Evolutionary conservation across 768 basidiomycete species (phyloP), one percentile per base, ranked within the genome.

Genomic region (Trametes punicea): DNA sequence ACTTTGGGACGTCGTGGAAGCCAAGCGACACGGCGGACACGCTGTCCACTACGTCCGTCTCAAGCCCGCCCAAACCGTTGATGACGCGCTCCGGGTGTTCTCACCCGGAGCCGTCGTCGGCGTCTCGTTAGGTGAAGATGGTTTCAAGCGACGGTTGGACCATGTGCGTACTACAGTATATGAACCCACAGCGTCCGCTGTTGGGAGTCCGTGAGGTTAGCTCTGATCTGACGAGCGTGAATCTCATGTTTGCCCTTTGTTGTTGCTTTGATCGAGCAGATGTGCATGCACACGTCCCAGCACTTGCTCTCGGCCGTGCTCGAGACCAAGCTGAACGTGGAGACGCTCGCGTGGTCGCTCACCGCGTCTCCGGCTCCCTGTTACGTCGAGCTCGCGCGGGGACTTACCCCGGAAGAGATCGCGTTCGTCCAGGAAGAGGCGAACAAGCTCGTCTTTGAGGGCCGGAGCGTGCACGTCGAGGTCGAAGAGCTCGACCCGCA

Each of bases 251-350:
- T n/a, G n/a, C 52, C 42, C 4, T n/a, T 30, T 18, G n/a, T 51
- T 45, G 20, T 13, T 21, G 36, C 38, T 23, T 49, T 7, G 30
- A 20, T 31, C 21, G 36, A 18, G 40, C 62, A 90, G 87, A 89
- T 89, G 86, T 81, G 83, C 15, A 82, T 90, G 81, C 90, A 93
- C 69, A 91, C 90, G 1, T 86, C 87, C 0, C 91, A 93, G 64
- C 91, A 92, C 59, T 76, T 91, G 40, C 79, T 93, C 21, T 91
- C 90, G 13, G 88, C 90, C 0, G 75, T 91, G n/a, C 75, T 93
- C 4, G 88, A 92, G 64, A 75, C 77, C 21, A 73, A 71, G 3
- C 74, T 89, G 34, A 69, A 80, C 29, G 74, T 91, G 25, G 82
- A 83, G 6, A 93, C 91, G 2, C 77, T 91, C 20, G 86, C 87